Evolutionary conservation across 371 early-diverging fungal species (phyloP), one percentile per base, ranked within the genome.

Genomic region (Rhizopus arrhizus): DNA sequence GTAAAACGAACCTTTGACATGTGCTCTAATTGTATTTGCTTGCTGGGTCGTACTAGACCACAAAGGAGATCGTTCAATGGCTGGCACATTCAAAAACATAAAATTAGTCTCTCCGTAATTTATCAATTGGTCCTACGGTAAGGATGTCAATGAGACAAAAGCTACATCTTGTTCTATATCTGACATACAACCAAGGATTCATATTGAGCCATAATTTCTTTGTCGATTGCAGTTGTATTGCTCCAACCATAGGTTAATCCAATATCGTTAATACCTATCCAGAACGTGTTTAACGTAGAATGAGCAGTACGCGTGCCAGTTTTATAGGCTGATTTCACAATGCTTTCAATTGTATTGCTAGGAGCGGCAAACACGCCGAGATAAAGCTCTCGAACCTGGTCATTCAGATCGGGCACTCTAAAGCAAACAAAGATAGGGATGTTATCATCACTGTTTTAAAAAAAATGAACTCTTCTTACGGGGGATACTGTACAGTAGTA

Each of bases 251-350:
- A 64, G 5, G 75, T 73, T 16, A 72, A 36, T n/a, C 62, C 66
- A 45, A 77, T 69, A 46, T 77, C 77, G 49, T 77, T 77, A 32
- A 77, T 77, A 8, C 77, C 77, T 4, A 77, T 69, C 73, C 73
- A 77, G 31, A 77, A 47, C 3, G 65, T 66, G 29, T 57, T 65
- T 6, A 77, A 48, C 1, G 74, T 72, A 6, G 62, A 58, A 28
- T 61, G 8, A 31, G 48, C 22, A 4, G 61, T 66, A 4, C 62
- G 61, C 10, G 34, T 31, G 54, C 40, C 42, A 33, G 55, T 52
- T 13, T 50, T 45, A 43, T 61, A 61, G 11, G 32, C 22, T 8
- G 57, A 46, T 35, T 33, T 38, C 16, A 66, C 36, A 28, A 61
- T 61, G 10, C 11, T 28, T 41, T 53, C 13, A 0, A 58, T 61